Percentiles rank a stretch among this genome's conserved stretches.
These are phyloP conservation scores for Chalara sp. DNA, from an alignment of 2,329 filamentous ascomycete species.

Conservation along the genomic window DNA sequence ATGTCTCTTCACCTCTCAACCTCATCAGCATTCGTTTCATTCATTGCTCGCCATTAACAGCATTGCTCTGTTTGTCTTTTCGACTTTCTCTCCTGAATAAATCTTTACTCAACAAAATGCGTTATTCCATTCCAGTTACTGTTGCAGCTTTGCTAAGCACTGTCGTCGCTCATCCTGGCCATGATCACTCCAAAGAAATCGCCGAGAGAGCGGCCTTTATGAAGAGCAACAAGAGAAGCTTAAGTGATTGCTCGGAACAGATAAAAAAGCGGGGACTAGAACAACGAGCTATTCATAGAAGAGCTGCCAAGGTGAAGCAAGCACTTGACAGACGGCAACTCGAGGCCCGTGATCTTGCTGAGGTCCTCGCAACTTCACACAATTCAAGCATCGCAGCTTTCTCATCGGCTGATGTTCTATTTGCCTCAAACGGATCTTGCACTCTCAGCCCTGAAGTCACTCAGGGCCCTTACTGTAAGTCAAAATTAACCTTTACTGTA, in stretches of 20 bases:
- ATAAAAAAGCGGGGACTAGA: slow-evolving; percentile 32
- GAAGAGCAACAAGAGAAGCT: slow-evolving; percentile 25
- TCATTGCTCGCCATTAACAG: too few species aligned
- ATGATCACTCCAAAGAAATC: slow-evolving; percentile 29
- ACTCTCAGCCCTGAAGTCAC: slow-evolving; percentile 46
- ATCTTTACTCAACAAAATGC: too few species aligned
- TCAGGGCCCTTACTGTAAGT: slow-evolving; percentile 44
- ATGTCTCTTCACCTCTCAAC: too few species aligned
- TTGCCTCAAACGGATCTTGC: slow-evolving; percentile 38
- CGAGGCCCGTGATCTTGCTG: slow-evolving; percentile 12
- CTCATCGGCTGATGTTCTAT: slow-evolving; percentile 32
- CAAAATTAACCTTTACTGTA: not conserved
- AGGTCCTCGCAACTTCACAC: slow-evolving; percentile 11
- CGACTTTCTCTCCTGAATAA: too few species aligned
- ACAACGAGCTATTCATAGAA: slow-evolving; percentile 26
- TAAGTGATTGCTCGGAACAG: slow-evolving; percentile 32
- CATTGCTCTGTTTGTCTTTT: too few species aligned
- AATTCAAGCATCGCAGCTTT: slow-evolving; percentile 20
- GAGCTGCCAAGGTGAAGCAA: slow-evolving; percentile 26
- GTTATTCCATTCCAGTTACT: not conserved
- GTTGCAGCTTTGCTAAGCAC: not conserved
- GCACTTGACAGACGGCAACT: slow-evolving; percentile 27
- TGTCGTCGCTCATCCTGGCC: slow-evolving; percentile 31
- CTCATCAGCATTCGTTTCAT: too few species aligned
- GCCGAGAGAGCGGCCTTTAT: slow-evolving; percentile 29